A percentile compares a stretch with the other conserved stretches of the same genome.
These are phyloP conservation scores for Eucalyptus victrix DNA, from an alignment of 345 rosid species.

Conservation along the genomic window DNA sequence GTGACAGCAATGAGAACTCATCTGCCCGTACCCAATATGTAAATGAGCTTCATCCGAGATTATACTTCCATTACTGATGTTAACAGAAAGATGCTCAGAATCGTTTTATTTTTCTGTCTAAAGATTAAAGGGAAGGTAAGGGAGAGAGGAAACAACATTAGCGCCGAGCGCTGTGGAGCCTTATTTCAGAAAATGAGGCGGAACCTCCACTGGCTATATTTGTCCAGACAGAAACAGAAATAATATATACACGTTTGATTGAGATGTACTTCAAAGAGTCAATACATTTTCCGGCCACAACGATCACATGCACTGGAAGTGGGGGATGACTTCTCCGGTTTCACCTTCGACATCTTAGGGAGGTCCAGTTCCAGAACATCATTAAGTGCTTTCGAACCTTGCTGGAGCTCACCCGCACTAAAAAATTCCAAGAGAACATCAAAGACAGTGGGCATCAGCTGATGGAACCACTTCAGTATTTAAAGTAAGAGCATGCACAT, in stretches of 20 bases:
- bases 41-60: neutral
- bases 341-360: slow-evolving; percentile 34
- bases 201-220: neutral
- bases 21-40: neutral
- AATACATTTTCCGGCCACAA: slow-evolving; percentile 41
- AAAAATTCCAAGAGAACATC: neutral
- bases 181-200: neutral
- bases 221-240: neutral
- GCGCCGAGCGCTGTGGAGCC: neutral
- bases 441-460: neutral
- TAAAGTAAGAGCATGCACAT: neutral
- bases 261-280: neutral
- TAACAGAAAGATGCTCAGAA: neutral
- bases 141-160: neutral
- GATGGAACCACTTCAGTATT: neutral
- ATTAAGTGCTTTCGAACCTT: slow-evolving; percentile 54
- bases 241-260: neutral
- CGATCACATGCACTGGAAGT: slow-evolving; percentile 46
- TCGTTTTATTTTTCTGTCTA: neutral
- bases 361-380: slow-evolving; percentile 76
- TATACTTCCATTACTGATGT: neutral
- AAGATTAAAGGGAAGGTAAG: neutral
- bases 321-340: slow-evolving; percentile 22
- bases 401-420: slow-evolving; percentile 69
- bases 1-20: neutral